These are phyloP conservation scores for Angomonas deanei DNA, from an alignment of 208 protist genomes.

Conservation along the genomic window DNA sequence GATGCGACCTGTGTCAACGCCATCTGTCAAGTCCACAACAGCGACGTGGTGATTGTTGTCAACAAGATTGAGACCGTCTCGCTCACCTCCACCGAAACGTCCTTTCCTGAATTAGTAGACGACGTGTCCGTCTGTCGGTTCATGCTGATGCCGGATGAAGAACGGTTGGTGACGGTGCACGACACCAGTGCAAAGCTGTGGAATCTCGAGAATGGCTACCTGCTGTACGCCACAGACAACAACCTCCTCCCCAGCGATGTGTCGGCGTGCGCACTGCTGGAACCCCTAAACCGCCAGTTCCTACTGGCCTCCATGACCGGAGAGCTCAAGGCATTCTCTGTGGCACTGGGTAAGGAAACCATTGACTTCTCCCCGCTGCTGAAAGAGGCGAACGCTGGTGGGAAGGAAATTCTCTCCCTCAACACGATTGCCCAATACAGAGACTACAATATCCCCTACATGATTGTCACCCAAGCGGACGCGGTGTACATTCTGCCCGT, in stretches of 20 bases:
- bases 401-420: constrained; percentile 27
- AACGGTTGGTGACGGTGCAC: constrained; percentile 36
- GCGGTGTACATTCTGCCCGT: constrained; percentile 22
- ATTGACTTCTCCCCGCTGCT: constrained; percentile 23
- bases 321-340: constrained; percentile 40
- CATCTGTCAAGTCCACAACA: constrained; percentile 22
- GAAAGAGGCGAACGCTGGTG: constrained; percentile 4
- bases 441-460: constrained; percentile 22
- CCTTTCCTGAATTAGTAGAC: constrained; percentile 33
- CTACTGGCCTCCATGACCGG: constrained; percentile 35
- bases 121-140: constrained; percentile 38
- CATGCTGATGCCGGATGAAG: constrained; percentile 29
- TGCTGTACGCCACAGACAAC: constrained; percentile 20
- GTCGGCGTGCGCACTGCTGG: constrained; percentile 27
- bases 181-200: constrained; percentile 36
- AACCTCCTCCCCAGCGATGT: constrained; percentile 28
- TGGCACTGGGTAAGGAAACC: constrained; percentile 24
- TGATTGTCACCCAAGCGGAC: constrained; percentile 25
- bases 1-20: constrained; percentile 14
- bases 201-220: constrained; percentile 21
- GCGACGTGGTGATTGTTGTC: constrained; percentile 20
- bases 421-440: constrained; percentile 28
- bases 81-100: constrained; percentile 16
- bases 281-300: constrained; percentile 34
- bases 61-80: constrained; percentile 22